A percentile compares a stretch with the other conserved stretches of the same genome.
These are phyloP conservation scores for Sphaerulina populicola DNA, from an alignment of 2,329 filamentous ascomycete species.

Conservation along the genomic window DNA sequence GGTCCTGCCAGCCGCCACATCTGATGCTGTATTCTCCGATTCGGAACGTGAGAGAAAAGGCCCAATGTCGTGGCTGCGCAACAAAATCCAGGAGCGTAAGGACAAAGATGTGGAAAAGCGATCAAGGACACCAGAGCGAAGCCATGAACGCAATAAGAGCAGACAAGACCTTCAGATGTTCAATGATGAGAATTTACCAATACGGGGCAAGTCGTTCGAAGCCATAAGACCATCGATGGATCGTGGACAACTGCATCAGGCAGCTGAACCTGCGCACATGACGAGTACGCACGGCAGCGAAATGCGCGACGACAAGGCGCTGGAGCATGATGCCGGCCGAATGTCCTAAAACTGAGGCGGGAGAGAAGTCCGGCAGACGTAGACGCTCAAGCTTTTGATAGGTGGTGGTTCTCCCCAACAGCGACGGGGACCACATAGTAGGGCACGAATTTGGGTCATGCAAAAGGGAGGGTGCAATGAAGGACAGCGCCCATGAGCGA, in stretches of 20 bases:
- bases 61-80: constrained; percentile 56
- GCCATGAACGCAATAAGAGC: constrained; percentile 22
- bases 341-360: neutral
- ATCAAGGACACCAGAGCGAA: constrained; percentile 33
- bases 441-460: neutral
- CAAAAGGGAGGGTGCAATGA: neutral
- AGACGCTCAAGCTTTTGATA: neutral
- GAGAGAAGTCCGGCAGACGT: neutral
- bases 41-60: constrained; percentile 48
- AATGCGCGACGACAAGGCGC: neutral
- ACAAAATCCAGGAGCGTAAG: constrained; percentile 54
- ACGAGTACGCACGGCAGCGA: neutral
- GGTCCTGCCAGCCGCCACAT: constrained; percentile 19
- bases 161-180: constrained; percentile 21
- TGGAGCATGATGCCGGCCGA: neutral
- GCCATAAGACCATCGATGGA: constrained; percentile 2
- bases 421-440: neutral
- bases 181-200: constrained; percentile 15
- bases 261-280: neutral
- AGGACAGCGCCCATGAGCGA: neutral
- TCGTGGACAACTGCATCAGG: neutral
- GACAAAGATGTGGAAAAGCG: constrained; percentile 47
- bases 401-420: neutral
- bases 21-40: constrained; percentile 31
- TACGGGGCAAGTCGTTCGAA: constrained; percentile 21